Base-by-base conservation (phyloP, 2,329 filamentous ascomycete species). In the Colletotrichum destructivum region DNA sequence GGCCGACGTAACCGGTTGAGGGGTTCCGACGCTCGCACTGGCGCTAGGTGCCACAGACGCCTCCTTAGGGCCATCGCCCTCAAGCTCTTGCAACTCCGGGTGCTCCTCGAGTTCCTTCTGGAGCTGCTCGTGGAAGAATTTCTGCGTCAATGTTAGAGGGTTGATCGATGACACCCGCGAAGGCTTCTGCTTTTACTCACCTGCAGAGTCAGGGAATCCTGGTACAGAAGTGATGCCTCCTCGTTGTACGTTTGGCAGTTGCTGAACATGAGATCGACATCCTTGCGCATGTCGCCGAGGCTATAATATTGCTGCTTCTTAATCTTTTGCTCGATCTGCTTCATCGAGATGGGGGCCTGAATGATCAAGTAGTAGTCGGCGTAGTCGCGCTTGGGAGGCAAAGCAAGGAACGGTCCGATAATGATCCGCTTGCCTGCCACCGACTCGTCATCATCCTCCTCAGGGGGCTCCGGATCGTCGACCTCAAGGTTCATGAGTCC, bases 221-320 rank as follows among this genome's bases (percentile, higher is more conserved):
- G 89, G 84, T 95, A 98, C 65, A 99, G 88, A 77, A 97, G 86
- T 82, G 95, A 98, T 69, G 92, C 93, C 79, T 98, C 96, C 82
- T 99, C 97, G 78, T 99, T 99, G 86, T 97, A 99, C 3, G 93
- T 96, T 81, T 94, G 90, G 75, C 96, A 98, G 82, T 99, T 99
- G 79, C 89, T 91, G 81, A 95, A 96, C 82, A 99, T 89, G 74
- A 96, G 84, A 62, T 91, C 90, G 74, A 99, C 91, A 79, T 99
- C 97, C 75, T 89, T 90, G 66, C 91, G 89, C 87, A 99, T 90
- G 76, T 95, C 94, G 79, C 89, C 91, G 72, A 98, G 83, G 78
- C 89, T 93, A 76, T 90, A 90, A 82, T 99, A 99, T 79, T 98
- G 94, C 79, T 97, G 94, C 82, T 94, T 96, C 86, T 98, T 98